phyloP scores from a whole-genome alignment of 1,284 basidiomycete species.

The Sphagnurus paluster region DNA sequence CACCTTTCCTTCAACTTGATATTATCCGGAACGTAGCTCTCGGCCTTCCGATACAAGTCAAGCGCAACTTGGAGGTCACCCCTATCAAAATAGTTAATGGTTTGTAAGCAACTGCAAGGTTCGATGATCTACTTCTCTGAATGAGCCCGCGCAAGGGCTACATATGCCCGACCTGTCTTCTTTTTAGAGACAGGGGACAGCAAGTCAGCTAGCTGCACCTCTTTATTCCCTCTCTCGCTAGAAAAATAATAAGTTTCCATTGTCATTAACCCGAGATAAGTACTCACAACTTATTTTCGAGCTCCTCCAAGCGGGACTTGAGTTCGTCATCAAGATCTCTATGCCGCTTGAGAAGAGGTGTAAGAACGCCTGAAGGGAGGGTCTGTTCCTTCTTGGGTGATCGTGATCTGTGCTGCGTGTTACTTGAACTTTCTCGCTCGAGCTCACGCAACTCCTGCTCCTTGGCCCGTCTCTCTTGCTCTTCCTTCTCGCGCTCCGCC shows the following conservation, averaged over 20 bases:
- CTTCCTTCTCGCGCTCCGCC: conserved; percentile 54
- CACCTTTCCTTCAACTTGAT: conserved; percentile 80
- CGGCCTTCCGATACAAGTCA: conserved; percentile 73
- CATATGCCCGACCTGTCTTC: conserved; percentile 74
- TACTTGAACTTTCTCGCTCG: conserved; percentile 26
- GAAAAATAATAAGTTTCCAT: conserved; percentile 3
- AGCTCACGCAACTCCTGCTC: conserved; percentile 22
- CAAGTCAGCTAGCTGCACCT: conserved; percentile 55
- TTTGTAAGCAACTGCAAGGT: background rate
- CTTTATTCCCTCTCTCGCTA: conserved; percentile 61
- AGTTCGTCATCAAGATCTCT: conserved; percentile 68
- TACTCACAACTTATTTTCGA: conserved; percentile 68
- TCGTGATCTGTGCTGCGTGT: conserved; percentile 25
- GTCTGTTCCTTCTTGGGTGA: conserved; percentile 39
- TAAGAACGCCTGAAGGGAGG: conserved; percentile 58
- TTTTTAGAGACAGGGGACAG: conserved; percentile 72
- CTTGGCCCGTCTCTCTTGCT: conserved; percentile 31
- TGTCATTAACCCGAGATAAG: conserved; percentile 13
- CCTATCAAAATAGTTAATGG: conserved; percentile 35
- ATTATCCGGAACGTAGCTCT: conserved; percentile 76
- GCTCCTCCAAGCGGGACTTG: conserved; percentile 57
- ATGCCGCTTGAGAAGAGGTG: conserved; percentile 60
- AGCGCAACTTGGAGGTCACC: conserved; percentile 71
- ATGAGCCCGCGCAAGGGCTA: conserved; percentile 72
- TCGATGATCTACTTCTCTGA: conserved; percentile 62